A percentile compares a stretch with the other conserved stretches of the same genome.
These are phyloP conservation scores for Aspergillus hancockii DNA, from an alignment of 495 filamentous ascomycete species.

Conservation along the genomic window DNA sequence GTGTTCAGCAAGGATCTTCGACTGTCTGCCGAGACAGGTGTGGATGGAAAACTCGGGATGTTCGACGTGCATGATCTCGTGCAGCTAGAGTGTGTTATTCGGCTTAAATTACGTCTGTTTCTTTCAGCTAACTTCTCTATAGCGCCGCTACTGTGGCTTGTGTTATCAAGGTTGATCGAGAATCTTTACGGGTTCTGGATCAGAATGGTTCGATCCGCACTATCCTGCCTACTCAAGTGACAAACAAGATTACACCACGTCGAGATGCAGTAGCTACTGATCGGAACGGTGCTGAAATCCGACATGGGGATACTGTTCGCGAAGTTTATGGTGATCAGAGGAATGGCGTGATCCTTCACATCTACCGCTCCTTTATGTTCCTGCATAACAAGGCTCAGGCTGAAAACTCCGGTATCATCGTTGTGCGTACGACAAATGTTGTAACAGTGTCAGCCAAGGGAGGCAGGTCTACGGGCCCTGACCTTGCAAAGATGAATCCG, in stretches of 20 bases:
- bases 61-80: slow-evolving; percentile 92
- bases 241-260: slow-evolving; percentile 78
- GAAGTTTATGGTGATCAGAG: slow-evolving; percentile 84
- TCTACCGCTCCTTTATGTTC: slow-evolving; percentile 87
- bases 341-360: slow-evolving; percentile 86
- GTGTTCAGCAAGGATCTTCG: slow-evolving; percentile 97
- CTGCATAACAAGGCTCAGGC: slow-evolving; percentile 77
- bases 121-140: slow-evolving; percentile 32
- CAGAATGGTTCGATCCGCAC: slow-evolving; percentile 82
- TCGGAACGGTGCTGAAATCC: slow-evolving; percentile 89
- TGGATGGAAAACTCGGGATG: slow-evolving; percentile 73
- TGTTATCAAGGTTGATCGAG: slow-evolving; percentile 92
- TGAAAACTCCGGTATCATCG: slow-evolving; percentile 89
- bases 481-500: slow-evolving; percentile 91
- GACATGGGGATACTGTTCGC: slow-evolving; percentile 86
- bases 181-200: slow-evolving; percentile 85
- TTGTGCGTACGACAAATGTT: slow-evolving; percentile 82
- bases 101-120: not conserved
- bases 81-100: slow-evolving; percentile 73
- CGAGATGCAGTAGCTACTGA: slow-evolving; percentile 88
- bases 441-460: slow-evolving; percentile 89
- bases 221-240: slow-evolving; percentile 86
- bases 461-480: slow-evolving; percentile 69
- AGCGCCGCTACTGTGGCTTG: slow-evolving; percentile 85
- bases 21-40: slow-evolving; percentile 86